phyloP scores from a whole-genome alignment of 257 asterid genomes.

The Gynochthodes officinalis region DNA sequence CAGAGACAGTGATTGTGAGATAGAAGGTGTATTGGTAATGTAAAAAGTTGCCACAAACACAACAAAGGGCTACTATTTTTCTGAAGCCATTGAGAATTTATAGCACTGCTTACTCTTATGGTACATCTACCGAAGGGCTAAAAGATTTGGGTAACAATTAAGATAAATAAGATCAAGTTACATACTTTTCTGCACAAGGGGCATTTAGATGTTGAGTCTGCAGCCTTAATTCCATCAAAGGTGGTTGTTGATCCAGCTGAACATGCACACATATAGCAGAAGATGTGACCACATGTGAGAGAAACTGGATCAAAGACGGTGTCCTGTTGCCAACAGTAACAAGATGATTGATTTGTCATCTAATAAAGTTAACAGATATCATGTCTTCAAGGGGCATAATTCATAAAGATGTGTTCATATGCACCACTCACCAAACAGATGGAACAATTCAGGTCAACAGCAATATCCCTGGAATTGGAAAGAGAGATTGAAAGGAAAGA shows the following conservation, averaged over 20 bases:
- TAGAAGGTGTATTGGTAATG: too few relatives aligned
- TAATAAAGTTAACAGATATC: not conserved
- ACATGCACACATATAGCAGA: conserved; percentile 29
- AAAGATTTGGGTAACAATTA: not conserved
- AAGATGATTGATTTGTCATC: not conserved
- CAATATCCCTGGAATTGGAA: conserved; percentile 12
- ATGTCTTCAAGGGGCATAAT: too few relatives aligned
- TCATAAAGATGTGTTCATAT: not conserved
- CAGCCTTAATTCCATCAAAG: conserved; percentile 18
- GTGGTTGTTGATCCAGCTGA: conserved; percentile 21
- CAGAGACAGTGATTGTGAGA: too few relatives aligned
- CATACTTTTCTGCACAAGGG: conserved; percentile 25
- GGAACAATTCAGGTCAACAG: conserved; percentile 24
- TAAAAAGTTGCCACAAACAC: not conserved
- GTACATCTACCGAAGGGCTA: too few relatives aligned
- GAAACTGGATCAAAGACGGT: conserved; percentile 27
- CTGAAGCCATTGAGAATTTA: too few relatives aligned
- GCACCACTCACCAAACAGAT: conserved; percentile 23
- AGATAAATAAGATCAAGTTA: not conserved
- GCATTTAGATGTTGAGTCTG: conserved; percentile 18
- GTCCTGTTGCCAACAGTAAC: conserved; percentile 5
- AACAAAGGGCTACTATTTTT: not conserved
- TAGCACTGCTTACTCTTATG: too few relatives aligned
- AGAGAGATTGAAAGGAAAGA: conserved; percentile 8
- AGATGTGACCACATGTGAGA: conserved; percentile 24